phyloP scores from a whole-genome alignment of 148 eudicot genomes.

The Vaccinium darrowii region DNA sequence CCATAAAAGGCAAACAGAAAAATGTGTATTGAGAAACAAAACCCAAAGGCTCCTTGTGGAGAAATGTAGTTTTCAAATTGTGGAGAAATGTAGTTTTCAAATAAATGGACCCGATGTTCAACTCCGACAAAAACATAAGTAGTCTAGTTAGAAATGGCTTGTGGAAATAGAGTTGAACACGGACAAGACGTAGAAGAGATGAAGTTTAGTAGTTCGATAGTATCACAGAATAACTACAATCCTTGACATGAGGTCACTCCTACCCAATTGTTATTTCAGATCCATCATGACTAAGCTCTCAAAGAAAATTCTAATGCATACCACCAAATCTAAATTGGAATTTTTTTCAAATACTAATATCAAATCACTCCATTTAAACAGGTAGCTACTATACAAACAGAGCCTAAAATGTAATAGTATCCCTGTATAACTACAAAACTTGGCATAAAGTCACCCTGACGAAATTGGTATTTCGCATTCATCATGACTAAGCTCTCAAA shows the following conservation, averaged over 20 bases:
- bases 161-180: too few relatives aligned
- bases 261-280: background rate
- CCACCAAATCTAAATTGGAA: background rate
- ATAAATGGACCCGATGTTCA: background rate
- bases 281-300: background rate
- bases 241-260: background rate
- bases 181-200: too few relatives aligned
- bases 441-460: too few relatives aligned
- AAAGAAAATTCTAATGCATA: background rate
- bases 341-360: too few relatives aligned
- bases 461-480: too few relatives aligned
- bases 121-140: background rate
- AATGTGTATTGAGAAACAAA: background rate
- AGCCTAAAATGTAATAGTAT: too few relatives aligned
- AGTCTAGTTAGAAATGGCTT: background rate
- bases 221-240: background rate
- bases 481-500: too few relatives aligned
- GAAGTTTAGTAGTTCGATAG: background rate
- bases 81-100: background rate
- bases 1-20: constrained; percentile 17
- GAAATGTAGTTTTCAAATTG: too few relatives aligned
- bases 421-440: too few relatives aligned
- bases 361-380: too few relatives aligned
- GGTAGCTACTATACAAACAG: too few relatives aligned
- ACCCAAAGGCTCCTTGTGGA: background rate